phyloP scores from a whole-genome alignment of 1,284 basidiomycete species.

The Cutaneotrichosporon sp. region DNA sequence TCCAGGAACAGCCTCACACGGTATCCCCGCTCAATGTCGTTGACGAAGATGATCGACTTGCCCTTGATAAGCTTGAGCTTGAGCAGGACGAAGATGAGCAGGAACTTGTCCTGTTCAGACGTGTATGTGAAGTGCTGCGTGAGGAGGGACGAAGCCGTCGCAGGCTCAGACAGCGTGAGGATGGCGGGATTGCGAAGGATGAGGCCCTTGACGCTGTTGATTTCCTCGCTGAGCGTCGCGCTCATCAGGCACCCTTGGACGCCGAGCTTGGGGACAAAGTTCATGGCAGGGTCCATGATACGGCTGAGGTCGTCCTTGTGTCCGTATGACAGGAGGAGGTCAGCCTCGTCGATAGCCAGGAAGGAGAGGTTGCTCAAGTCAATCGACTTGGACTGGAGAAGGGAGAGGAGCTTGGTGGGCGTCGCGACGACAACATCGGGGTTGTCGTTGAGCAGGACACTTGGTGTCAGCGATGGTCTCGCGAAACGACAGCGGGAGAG shows the following conservation, averaged over 20 bases:
- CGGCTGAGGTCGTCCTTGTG: slow-evolving; percentile 86
- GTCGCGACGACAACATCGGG: slow-evolving; percentile 92
- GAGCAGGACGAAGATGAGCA: slow-evolving; percentile 88
- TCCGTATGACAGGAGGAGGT: slow-evolving; percentile 94
- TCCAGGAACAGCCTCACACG: slow-evolving; percentile 94
- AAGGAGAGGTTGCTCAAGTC: slow-evolving; percentile 60
- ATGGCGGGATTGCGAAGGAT: slow-evolving; percentile 79
- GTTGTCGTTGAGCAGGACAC: slow-evolving; percentile 75
- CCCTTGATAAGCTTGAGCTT: slow-evolving; percentile 92
- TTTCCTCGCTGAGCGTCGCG: slow-evolving; percentile 95
- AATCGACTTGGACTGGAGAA: slow-evolving; percentile 71
- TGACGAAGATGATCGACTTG: slow-evolving; percentile 96
- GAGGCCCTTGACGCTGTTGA: slow-evolving; percentile 83
- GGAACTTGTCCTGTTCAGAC: slow-evolving; percentile 91
- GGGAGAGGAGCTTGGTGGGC: slow-evolving; percentile 72
- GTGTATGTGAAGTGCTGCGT: slow-evolving; percentile 78
- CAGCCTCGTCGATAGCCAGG: slow-evolving; percentile 95
- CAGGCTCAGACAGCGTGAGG: slow-evolving; percentile 80
- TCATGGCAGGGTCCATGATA: slow-evolving; percentile 59
- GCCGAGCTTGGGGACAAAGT: slow-evolving; percentile 70
- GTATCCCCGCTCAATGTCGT: slow-evolving; percentile 91
- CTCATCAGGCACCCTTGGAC: slow-evolving; percentile 96
- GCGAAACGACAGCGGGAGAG: neutral
- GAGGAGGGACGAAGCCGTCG: slow-evolving; percentile 60
- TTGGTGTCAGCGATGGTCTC: neutral